Conservation (phyloP, 148 eudicot species). For the Camellia lanceoleosa region DNA sequence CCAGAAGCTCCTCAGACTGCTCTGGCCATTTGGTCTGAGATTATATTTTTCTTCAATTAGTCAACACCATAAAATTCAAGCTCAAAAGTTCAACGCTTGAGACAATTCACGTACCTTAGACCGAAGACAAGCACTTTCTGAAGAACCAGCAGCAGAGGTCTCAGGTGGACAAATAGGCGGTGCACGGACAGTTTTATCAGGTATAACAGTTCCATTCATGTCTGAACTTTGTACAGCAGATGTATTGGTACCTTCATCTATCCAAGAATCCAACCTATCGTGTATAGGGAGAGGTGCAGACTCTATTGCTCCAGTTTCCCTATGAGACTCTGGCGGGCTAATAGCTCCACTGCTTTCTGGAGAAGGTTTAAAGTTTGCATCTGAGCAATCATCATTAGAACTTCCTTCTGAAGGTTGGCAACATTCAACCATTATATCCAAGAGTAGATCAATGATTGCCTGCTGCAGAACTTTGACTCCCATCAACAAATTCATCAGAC, state of each 20-base stretch:
- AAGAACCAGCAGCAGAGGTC: conserved; percentile 56
- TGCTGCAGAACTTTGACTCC: conserved; percentile 98
- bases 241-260: conserved; percentile 38
- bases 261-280: conserved; percentile 61
- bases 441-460: conserved; percentile 93
- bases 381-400: conserved; percentile 47
- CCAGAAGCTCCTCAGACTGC: conserved; percentile 97
- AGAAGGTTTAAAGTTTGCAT: conserved; percentile 50
- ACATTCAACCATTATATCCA: conserved; percentile 99
- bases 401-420: conserved; percentile 88
- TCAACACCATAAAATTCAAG: conserved; percentile 1
- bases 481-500: conserved; percentile 96
- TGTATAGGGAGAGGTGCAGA: conserved; percentile 39
- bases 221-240: conserved; percentile 76
- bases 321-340: conserved; percentile 49
- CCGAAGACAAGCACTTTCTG: conserved; percentile 58
- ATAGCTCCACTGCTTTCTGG: conserved; percentile 48
- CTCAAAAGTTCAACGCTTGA: conserved; percentile 15
- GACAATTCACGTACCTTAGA: conserved; percentile 60
- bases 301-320: conserved; percentile 55
- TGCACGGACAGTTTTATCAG: conserved; percentile 48
- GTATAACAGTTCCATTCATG: conserved; percentile 34
- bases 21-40: conserved; percentile 91
- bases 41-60: conserved; percentile 22
- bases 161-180: conserved; percentile 62